These are phyloP conservation scores for Primulina huaijiensis DNA, from an alignment of 257 asterid species.

Conservation along the genomic window DNA sequence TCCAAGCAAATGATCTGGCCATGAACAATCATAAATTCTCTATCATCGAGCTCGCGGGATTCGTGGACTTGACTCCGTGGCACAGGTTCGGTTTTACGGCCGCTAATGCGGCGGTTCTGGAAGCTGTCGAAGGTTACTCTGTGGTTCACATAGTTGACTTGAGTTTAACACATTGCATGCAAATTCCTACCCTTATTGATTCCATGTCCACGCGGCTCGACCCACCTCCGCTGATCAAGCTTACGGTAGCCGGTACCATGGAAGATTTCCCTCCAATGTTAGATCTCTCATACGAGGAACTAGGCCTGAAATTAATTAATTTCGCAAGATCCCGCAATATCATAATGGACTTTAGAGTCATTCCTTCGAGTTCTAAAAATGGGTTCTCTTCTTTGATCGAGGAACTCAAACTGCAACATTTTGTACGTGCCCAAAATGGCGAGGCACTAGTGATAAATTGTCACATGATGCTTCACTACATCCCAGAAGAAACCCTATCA, in stretches of 20 bases:
- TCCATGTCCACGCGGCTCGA: slow-evolving; percentile 54
- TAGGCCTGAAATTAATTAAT: slow-evolving; percentile 62
- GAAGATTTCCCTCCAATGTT: slow-evolving; percentile 79
- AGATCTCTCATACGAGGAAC: slow-evolving; percentile 72
- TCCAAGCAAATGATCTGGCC: slow-evolving; percentile 33
- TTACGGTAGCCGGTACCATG: slow-evolving; percentile 62
- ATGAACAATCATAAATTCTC: slow-evolving; percentile 60
- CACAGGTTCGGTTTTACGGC: slow-evolving; percentile 92
- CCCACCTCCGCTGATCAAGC: slow-evolving; percentile 61
- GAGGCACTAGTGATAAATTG: slow-evolving; percentile 86
- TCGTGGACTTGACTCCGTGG: slow-evolving; percentile 97
- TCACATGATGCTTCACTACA: slow-evolving; percentile 87
- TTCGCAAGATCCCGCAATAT: slow-evolving; percentile 73
- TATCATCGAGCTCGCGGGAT: slow-evolving; percentile 71
- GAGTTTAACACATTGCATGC: slow-evolving; percentile 92
- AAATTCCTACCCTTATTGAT: slow-evolving; percentile 86
- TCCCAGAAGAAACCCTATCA: slow-evolving; percentile 68
- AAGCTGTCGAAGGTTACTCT: slow-evolving; percentile 62
- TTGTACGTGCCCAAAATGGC: slow-evolving; percentile 32
- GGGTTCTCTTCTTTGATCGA: slow-evolving; percentile 66
- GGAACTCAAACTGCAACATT: slow-evolving; percentile 50
- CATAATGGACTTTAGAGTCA: slow-evolving; percentile 55
- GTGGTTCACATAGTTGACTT: slow-evolving; percentile 75
- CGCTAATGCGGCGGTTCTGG: slow-evolving; percentile 74
- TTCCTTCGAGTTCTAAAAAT: slow-evolving; percentile 50